These are phyloP conservation scores for Euptelea pleiosperma DNA, from an alignment of 164 flowering plant genomes.

Conservation along the genomic window DNA sequence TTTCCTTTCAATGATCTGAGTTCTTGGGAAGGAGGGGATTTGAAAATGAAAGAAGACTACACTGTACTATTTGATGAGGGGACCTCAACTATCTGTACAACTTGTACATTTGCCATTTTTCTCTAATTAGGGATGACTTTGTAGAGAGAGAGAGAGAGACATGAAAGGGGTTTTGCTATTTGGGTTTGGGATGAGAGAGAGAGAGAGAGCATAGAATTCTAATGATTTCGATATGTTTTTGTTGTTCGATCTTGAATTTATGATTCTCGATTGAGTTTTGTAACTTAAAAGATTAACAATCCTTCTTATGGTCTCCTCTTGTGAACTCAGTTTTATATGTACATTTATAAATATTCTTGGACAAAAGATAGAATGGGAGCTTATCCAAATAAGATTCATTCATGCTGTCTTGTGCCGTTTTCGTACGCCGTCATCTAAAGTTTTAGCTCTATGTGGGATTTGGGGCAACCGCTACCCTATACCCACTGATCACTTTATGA, in stretches of 20 bases:
- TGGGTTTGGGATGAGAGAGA: slow-evolving; percentile 3
- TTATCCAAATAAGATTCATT: too few species aligned
- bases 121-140: slow-evolving; percentile 14
- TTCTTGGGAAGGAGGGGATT: slow-evolving; percentile 1
- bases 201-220: not conserved
- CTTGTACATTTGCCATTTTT: slow-evolving; percentile 13
- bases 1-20: not conserved
- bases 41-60: slow-evolving; percentile 5
- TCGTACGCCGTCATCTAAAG: too few species aligned
- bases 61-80: not conserved
- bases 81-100: slow-evolving; percentile 14
- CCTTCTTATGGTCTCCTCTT: not conserved
- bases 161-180: not conserved
- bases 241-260: not conserved
- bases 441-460: too few species aligned
- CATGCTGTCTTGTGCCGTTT: too few species aligned
- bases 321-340: too few species aligned
- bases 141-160: slow-evolving; percentile 1
- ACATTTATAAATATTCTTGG: not conserved
- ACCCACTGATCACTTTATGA: too few species aligned
- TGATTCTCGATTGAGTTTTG: slow-evolving; percentile 11
- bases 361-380: too few species aligned
- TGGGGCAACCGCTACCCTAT: too few species aligned
- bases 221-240: too few species aligned
- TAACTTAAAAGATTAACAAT: not conserved